Conservation (phyloP, 352 stramenopile species). For the Pythium phragmitis region DNA sequence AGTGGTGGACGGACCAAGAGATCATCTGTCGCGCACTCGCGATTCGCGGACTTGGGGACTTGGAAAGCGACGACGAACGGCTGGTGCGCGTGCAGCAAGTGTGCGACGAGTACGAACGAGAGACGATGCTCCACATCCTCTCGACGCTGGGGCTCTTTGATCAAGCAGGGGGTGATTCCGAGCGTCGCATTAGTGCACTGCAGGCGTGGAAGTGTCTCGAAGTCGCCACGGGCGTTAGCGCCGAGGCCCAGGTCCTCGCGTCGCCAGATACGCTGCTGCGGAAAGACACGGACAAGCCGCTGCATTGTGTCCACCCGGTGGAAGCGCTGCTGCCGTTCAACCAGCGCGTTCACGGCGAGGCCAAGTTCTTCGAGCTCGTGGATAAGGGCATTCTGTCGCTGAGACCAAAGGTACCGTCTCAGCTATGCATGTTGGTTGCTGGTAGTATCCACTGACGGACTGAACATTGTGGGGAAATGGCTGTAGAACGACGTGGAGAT, state of each 20-base stretch:
- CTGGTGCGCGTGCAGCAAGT: constrained; percentile 39
- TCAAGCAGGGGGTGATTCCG: neutral
- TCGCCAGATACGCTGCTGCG: constrained; percentile 49
- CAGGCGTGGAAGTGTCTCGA: constrained; percentile 73
- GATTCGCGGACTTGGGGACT: constrained; percentile 6
- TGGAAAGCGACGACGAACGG: constrained; percentile 32
- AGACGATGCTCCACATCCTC: constrained; percentile 32
- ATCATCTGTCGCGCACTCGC: constrained; percentile 40
- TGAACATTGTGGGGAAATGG: neutral
- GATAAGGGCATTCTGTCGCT: constrained; percentile 53
- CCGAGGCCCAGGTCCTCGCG: constrained; percentile 30
- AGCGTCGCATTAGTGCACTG: constrained; percentile 42
- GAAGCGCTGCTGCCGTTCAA: constrained; percentile 67
- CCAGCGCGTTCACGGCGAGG: constrained; percentile 47
- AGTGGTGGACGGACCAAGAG: constrained; percentile 74
- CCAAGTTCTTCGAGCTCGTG: constrained; percentile 66
- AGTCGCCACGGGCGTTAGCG: constrained; percentile 37
- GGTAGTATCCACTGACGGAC: neutral
- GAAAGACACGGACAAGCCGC: constrained; percentile 34
- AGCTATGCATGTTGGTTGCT: neutral
- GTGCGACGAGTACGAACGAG: constrained; percentile 41
- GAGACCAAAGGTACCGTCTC: constrained; percentile 51
- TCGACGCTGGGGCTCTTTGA: constrained; percentile 34
- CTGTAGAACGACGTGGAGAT: constrained; percentile 64
- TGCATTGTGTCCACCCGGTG: constrained; percentile 51